Conservation (phyloP, 768 basidiomycete species). For the Pleurotus sapidus region DNA sequence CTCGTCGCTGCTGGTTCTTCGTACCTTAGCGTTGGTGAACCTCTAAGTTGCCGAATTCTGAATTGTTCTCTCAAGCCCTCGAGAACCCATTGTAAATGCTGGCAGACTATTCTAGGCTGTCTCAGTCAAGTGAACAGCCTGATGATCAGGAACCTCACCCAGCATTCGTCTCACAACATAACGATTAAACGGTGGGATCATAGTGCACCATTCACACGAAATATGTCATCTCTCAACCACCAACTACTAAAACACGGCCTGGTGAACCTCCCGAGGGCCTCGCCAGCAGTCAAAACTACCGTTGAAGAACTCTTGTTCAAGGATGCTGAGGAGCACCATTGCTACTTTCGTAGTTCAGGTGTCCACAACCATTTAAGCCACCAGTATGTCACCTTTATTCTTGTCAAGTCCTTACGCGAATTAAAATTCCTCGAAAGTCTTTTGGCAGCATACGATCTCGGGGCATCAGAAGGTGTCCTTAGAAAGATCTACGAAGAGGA, state of each 20-base stretch:
- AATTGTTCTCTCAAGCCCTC: too few species aligned
- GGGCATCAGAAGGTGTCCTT: constrained; percentile 41
- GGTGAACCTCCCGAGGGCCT: constrained; percentile 45
- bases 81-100: too few species aligned
- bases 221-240: not conserved
- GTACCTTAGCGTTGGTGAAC: too few species aligned
- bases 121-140: too few species aligned
- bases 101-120: too few species aligned
- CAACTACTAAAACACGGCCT: constrained; percentile 25
- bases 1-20: too few species aligned
- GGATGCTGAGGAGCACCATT: constrained; percentile 50
- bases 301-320: constrained; percentile 42
- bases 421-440: constrained; percentile 29
- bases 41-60: too few species aligned
- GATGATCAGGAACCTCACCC: too few species aligned
- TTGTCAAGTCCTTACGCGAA: not conserved
- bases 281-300: constrained; percentile 35
- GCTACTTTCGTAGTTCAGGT: constrained; percentile 39
- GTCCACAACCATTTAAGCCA: constrained; percentile 62
- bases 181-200: too few species aligned
- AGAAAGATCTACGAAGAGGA: constrained; percentile 48
- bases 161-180: too few species aligned
- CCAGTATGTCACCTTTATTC: constrained; percentile 37
- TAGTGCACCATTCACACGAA: too few species aligned
- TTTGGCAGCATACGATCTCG: constrained; percentile 55